A percentile compares a stretch with the other conserved stretches of the same genome.
phyloP scores from a whole-genome alignment of 768 basidiomycete genomes.

The Rhizopogon vinicolor region DNA sequence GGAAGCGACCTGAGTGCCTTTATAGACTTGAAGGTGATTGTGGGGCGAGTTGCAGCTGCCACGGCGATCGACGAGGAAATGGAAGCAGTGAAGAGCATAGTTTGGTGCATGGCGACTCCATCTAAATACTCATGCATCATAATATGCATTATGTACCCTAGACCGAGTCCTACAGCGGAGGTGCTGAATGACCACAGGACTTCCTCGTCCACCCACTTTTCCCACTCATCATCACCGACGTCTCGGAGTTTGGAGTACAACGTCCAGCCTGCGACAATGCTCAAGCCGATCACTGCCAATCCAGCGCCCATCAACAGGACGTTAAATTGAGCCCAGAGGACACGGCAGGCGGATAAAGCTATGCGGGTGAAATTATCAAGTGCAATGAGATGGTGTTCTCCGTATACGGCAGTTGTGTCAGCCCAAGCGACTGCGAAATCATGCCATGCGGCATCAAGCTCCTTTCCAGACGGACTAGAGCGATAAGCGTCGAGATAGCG shows the following conservation, averaged over 20 bases:
- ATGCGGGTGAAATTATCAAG: slow-evolving; percentile 27
- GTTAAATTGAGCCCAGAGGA: slow-evolving; percentile 96
- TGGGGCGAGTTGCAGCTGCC: slow-evolving; percentile 37
- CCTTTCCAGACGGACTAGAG: slow-evolving; percentile 59
- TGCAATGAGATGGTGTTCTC: slow-evolving; percentile 7
- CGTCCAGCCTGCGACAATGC: slow-evolving; percentile 50
- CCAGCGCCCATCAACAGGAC: slow-evolving; percentile 73
- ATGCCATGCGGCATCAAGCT: slow-evolving; percentile 66
- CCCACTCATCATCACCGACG: slow-evolving; percentile 32
- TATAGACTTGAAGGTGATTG: slow-evolving; percentile 13
- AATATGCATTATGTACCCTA: slow-evolving; percentile 32
- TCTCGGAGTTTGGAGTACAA: slow-evolving; percentile 47
- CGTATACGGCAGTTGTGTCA: slow-evolving; percentile 24
- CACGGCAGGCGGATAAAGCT: slow-evolving; percentile 57
- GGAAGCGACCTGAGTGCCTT: slow-evolving; percentile 28
- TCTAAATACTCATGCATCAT: slow-evolving; percentile 30
- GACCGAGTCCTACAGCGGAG: slow-evolving; percentile 29
- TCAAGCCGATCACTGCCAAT: slow-evolving; percentile 52
- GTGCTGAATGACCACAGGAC: slow-evolving; percentile 30
- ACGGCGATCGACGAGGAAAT: slow-evolving; percentile 43
- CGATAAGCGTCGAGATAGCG: slow-evolving; percentile 77
- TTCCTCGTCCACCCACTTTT: slow-evolving; percentile 34
- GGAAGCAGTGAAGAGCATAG: slow-evolving; percentile 43
- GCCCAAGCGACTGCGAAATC: slow-evolving; percentile 45
- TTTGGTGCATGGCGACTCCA: slow-evolving; percentile 48